These are phyloP conservation scores for Rhodosporidiobolus sp. DNA, from an alignment of 768 basidiomycete species.

Conservation along the genomic window DNA sequence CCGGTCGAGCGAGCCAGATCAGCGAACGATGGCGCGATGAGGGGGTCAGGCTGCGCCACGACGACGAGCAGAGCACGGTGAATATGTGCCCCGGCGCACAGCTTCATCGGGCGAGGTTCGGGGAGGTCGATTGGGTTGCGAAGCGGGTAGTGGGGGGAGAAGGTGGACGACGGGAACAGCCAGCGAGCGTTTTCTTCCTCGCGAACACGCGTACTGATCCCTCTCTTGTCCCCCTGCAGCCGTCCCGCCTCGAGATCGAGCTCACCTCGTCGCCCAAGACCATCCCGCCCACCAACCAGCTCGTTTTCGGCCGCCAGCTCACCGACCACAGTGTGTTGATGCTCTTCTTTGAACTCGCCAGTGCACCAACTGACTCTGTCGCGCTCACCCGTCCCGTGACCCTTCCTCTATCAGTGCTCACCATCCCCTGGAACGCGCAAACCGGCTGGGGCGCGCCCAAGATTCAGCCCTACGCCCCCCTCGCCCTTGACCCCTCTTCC, in stretches of 20 bases:
- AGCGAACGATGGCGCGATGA: no score
- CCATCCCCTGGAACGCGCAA: slow-evolving; percentile 61
- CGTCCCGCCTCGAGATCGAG: slow-evolving; percentile 33
- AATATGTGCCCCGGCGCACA: not conserved
- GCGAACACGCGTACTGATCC: not conserved
- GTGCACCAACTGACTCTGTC: not conserved
- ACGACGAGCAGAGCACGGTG: not conserved
- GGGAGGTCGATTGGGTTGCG: not conserved
- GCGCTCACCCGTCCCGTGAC: not conserved
- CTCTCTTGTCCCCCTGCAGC: not conserved
- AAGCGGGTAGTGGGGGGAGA: not conserved
- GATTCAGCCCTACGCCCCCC: slow-evolving; percentile 77
- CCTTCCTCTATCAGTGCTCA: slow-evolving; percentile 29
- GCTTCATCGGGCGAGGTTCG: no score
- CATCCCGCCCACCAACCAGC: slow-evolving; percentile 62
- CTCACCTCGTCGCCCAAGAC: slow-evolving; percentile 56
- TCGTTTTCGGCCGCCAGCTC: slow-evolving; percentile 83
- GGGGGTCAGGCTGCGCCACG: no score
- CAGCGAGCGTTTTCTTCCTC: not conserved
- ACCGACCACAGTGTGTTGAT: slow-evolving; percentile 43
- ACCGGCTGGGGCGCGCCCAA: slow-evolving; percentile 78
- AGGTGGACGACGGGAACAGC: not conserved
- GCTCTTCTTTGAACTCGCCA: not conserved
- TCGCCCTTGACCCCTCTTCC: slow-evolving; percentile 70
- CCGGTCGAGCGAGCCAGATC: not conserved